These are phyloP conservation scores for Pleomassaria siparia DNA, from an alignment of 2,329 filamentous ascomycete species.

Conservation along the genomic window DNA sequence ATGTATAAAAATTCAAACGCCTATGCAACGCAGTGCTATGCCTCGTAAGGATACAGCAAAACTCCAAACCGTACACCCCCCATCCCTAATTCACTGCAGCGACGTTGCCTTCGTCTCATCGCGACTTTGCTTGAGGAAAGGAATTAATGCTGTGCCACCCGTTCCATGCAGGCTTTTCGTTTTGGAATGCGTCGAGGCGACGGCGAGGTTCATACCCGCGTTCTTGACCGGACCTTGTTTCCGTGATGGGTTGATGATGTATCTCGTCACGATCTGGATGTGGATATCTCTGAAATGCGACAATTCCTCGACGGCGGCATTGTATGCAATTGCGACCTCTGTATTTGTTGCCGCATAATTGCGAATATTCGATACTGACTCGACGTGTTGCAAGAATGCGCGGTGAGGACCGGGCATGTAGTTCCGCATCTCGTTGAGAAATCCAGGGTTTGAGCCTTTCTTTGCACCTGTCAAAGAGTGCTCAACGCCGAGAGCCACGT, in stretches of 20 bases:
- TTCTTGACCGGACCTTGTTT: constrained; percentile 24
- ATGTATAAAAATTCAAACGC: too few relatives aligned
- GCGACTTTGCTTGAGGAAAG: constrained; percentile 55
- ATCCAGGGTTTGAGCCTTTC: constrained; percentile 12
- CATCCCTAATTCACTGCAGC: not conserved
- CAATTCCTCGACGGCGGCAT: constrained; percentile 49
- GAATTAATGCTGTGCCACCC: constrained; percentile 56
- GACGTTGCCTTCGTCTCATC: constrained; percentile 52
- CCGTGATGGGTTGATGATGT: constrained; percentile 50
- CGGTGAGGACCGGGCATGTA: constrained; percentile 59
- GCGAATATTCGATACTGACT: constrained; percentile 49
- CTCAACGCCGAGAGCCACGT: constrained; percentile 54
- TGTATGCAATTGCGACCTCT: constrained; percentile 48
- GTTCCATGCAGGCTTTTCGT: constrained; percentile 50
- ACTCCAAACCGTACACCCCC: too few relatives aligned
- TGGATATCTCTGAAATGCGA: constrained; percentile 54
- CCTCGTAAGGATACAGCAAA: not conserved
- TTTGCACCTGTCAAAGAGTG: constrained; percentile 46
- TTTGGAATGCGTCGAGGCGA: constrained; percentile 43
- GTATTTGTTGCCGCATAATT: constrained; percentile 42
- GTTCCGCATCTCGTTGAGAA: constrained; percentile 51
- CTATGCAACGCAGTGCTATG: not conserved
- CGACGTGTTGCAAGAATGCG: constrained; percentile 53
- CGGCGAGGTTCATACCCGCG: constrained; percentile 46
- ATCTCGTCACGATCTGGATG: constrained; percentile 55